phyloP scores from a whole-genome alignment of 768 basidiomycete genomes.

The Leucocoprinus birnbaumii region DNA sequence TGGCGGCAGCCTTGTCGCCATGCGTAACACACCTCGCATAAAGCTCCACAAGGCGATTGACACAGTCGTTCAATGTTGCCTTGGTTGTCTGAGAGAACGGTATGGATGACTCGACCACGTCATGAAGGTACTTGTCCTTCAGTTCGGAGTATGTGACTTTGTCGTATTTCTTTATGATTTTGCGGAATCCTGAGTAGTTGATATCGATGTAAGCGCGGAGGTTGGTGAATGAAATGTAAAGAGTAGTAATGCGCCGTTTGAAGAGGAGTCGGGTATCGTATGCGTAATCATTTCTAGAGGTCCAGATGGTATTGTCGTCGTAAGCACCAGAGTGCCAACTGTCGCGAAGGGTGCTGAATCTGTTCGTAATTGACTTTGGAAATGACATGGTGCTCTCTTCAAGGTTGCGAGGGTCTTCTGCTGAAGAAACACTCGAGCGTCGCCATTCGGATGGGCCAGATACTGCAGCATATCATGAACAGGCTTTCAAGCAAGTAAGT shows the following conservation, averaged over 20 bases:
- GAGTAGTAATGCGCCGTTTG: conserved; percentile 83
- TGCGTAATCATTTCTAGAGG: conserved; percentile 73
- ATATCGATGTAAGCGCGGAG: conserved; percentile 87
- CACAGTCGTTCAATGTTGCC: conserved; percentile 54
- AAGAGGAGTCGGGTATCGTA: conserved; percentile 80
- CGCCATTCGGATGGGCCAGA: neutral
- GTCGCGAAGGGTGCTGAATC: conserved; percentile 48
- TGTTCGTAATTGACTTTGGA: conserved; percentile 36
- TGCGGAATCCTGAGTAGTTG: conserved; percentile 91
- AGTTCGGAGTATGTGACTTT: conserved; percentile 86
- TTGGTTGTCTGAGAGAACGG: conserved; percentile 72
- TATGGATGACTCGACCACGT: conserved; percentile 57
- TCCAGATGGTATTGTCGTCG: conserved; percentile 64
- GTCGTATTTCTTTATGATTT: conserved; percentile 98
- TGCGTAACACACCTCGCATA: conserved; percentile 85
- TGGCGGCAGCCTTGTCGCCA: conserved; percentile 65
- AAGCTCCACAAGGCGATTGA: conserved; percentile 59
- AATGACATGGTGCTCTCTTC: conserved; percentile 31
- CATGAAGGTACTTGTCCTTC: conserved; percentile 74
- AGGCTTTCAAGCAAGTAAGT: neutral
- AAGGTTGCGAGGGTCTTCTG: conserved; percentile 32
- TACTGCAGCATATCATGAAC: neutral
- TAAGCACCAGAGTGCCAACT: conserved; percentile 39
- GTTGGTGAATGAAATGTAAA: conserved; percentile 74
- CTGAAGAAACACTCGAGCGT: conserved; percentile 18